Conservation (phyloP, 148 eudicot genomes). For the Camellia sinensis region DNA sequence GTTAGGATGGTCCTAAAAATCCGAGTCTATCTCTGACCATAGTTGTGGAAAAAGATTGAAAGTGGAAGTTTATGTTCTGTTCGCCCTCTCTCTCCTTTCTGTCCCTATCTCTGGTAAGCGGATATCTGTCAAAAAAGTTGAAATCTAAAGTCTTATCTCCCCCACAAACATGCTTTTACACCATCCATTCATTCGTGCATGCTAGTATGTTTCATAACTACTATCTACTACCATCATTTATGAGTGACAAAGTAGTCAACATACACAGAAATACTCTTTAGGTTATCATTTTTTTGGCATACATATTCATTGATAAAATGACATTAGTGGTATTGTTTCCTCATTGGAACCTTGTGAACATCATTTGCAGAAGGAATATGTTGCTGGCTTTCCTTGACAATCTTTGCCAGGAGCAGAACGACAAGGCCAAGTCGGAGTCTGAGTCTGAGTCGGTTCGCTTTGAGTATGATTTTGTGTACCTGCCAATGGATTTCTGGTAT, state of each 20-base stretch:
- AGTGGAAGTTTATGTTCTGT: not conserved
- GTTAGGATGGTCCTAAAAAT: too few relatives aligned
- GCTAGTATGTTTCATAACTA: too few relatives aligned
- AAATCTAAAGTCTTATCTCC: too few relatives aligned
- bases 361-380: slow-evolving; percentile 23
- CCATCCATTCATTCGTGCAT: too few relatives aligned
- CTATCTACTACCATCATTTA: too few relatives aligned
- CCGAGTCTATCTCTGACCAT: not conserved
- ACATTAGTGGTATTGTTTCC: too few relatives aligned
- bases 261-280: too few relatives aligned
- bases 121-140: too few relatives aligned
- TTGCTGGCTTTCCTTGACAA: slow-evolving; percentile 28
- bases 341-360: not conserved
- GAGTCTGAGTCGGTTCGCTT: not conserved
- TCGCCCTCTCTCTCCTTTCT: not conserved
- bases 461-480: slow-evolving; percentile 36
- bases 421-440: not conserved
- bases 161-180: too few relatives aligned
- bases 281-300: too few relatives aligned
- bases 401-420: slow-evolving; percentile 12
- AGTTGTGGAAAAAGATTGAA: not conserved
- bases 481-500: slow-evolving; percentile 42
- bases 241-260: too few relatives aligned
- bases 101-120: not conserved
- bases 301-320: too few relatives aligned